Evolutionary conservation across 2,329 filamentous ascomycete genomes (phyloP), one percentile per base, ranked within the genome.

Genomic region (Aschersonia sp.): DNA sequence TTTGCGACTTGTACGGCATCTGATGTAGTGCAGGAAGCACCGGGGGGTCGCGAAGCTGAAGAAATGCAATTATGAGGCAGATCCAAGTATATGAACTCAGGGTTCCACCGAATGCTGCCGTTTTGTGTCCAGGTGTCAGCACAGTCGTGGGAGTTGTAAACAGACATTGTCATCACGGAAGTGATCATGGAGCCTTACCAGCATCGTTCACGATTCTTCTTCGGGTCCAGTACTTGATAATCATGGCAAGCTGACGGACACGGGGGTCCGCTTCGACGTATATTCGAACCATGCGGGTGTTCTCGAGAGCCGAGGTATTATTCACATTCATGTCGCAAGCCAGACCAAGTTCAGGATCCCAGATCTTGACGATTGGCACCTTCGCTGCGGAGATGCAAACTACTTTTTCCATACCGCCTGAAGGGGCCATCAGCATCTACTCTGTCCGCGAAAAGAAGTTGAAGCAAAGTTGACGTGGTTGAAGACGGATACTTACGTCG

Each of bases 31-130:
- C 80, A 4, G 92, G 92, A 29, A 98, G 67, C 47, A 98, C 78
- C 0, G 90, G 85, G 12, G 87, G 85, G 50, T 83, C 75, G 57
- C 88, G 81, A 46, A 87, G 84, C 66, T 98, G 92, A 30, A 98
- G 75, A 60, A 97, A 98, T 56, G 88, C 94, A 61, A 98, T 84
- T 55, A 97, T 94, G 73, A 98, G 79, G 65, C 92, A 98, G 61
- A 97, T 97, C 92, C 92, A 98, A 29, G 92, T 96, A 62, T 98
- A 98, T 14, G 92, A 98, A 65, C 90, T 97, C 51, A 98, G 73
- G 6, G 92, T 98, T 49, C 87, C 89, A 52, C 92, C 89, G 61
- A 88, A 87, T 50, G 85, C 92, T 94, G 11, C 37, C 10, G 22
- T 41, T 46, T 29, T 44, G 14, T 5, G 42, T 10, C 9, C n/a